Evolutionary conservation across 2,329 filamentous ascomycete genomes (phyloP).

Genomic region (Diaporthe citrichinensis): DNA sequence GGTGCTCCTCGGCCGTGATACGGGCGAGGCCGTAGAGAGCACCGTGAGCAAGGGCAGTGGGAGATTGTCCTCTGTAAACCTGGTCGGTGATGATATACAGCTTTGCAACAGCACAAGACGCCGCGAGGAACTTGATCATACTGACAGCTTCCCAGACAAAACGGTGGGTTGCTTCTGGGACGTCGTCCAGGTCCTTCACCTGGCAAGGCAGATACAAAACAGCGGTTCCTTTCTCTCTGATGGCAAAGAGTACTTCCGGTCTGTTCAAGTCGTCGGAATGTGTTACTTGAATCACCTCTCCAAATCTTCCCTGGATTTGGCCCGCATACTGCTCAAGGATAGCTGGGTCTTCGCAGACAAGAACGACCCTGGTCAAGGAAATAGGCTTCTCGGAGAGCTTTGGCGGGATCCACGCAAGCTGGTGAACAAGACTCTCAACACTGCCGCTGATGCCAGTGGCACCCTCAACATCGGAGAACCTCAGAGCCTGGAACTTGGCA

Average conservation of each 20-base stretch:
- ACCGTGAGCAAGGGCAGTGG: background rate
- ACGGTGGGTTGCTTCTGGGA: background rate
- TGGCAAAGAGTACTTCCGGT: background rate
- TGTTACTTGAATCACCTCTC: background rate
- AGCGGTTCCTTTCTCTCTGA: background rate
- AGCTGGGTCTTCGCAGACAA: background rate
- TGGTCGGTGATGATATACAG: background rate
- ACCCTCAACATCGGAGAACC: conserved; percentile 9
- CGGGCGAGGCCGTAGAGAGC: background rate
- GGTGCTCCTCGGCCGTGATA: background rate
- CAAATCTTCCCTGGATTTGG: background rate
- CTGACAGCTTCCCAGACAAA: background rate
- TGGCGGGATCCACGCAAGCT: background rate
- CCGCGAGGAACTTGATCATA: background rate
- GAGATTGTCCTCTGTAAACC: background rate
- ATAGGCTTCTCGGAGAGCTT: background rate
- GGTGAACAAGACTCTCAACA: background rate
- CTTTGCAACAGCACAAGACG: background rate
- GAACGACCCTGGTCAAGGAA: background rate
- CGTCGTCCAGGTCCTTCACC: background rate
- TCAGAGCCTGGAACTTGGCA: background rate
- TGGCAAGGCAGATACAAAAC: background rate
- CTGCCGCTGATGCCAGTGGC: conserved; percentile 9
- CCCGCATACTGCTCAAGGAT: background rate
- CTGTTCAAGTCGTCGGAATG: background rate